phyloP scores from a whole-genome alignment of 441 rosid genomes.

The Sinapis alba region DNA sequence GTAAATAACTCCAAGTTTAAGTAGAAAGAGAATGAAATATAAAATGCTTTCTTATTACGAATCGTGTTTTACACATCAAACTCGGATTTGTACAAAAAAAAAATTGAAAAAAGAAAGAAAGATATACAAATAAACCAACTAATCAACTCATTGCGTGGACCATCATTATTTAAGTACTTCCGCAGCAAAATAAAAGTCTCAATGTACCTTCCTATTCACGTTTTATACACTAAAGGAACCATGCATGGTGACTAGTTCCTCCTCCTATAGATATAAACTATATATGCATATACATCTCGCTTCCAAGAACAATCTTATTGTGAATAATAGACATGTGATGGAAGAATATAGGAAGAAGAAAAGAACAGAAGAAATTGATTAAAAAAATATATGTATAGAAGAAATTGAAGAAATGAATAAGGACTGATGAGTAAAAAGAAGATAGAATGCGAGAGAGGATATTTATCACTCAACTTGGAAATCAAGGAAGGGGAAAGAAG shows the following conservation, averaged over 20 bases:
- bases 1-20: background rate
- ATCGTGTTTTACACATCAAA: conserved; percentile 42
- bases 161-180: conserved; percentile 35
- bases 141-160: conserved; percentile 41
- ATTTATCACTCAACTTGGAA: conserved; percentile 56
- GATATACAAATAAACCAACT: conserved; percentile 43
- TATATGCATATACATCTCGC: background rate
- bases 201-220: background rate
- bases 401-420: conserved; percentile 27
- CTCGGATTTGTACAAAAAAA: conserved; percentile 42
- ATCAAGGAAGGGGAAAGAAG: conserved; percentile 64
- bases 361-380: background rate
- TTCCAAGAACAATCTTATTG: background rate
- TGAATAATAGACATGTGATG: background rate
- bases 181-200: background rate
- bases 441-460: background rate
- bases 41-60: conserved; percentile 35
- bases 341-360: background rate
- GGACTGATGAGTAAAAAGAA: conserved; percentile 3
- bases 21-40: conserved; percentile 26
- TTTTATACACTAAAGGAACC: background rate
- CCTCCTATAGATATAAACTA: background rate
- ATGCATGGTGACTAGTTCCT: background rate
- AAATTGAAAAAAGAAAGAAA: conserved; percentile 20
- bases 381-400: conserved; percentile 10